phyloP scores from a whole-genome alignment of 257 asterid species.

The Scutellaria minor region DNA sequence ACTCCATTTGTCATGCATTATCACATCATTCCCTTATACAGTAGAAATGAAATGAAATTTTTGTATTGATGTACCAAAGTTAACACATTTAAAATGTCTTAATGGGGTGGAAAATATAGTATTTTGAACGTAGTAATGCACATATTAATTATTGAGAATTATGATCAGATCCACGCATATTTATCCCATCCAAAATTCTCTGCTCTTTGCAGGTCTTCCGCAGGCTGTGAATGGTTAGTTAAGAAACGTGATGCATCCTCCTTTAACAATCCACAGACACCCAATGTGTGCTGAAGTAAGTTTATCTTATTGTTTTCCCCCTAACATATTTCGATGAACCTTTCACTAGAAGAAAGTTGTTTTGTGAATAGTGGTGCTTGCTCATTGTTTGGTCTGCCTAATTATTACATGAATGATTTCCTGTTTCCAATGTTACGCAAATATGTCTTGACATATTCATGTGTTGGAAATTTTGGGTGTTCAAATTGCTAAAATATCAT shows the following conservation, averaged over 20 bases:
- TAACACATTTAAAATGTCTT: no score
- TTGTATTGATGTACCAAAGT: no score
- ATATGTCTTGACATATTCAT: not conserved
- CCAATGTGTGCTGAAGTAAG: slow-evolving; percentile 84
- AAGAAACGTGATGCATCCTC: slow-evolving; percentile 65
- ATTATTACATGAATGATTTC: not conserved
- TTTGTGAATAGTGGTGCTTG: no score
- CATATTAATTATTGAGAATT: no score
- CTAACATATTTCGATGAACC: not conserved
- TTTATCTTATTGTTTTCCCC: not conserved
- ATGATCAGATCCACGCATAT: no score
- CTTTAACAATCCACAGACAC: slow-evolving; percentile 72
- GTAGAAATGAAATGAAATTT: no score
- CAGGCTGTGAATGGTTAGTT: not conserved
- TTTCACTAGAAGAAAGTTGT: not conserved
- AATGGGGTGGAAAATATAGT: no score
- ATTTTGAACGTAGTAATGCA: no score
- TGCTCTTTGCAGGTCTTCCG: not conserved
- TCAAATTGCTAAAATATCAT: not conserved
- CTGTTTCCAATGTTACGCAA: not conserved
- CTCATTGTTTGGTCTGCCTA: not conserved
- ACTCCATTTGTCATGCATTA: no score
- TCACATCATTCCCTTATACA: no score
- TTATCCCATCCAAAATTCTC: not conserved
- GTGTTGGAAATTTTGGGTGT: not conserved